phyloP scores from a whole-genome alignment of 2,329 filamentous ascomycete species.

The Talaromyces sp. region DNA sequence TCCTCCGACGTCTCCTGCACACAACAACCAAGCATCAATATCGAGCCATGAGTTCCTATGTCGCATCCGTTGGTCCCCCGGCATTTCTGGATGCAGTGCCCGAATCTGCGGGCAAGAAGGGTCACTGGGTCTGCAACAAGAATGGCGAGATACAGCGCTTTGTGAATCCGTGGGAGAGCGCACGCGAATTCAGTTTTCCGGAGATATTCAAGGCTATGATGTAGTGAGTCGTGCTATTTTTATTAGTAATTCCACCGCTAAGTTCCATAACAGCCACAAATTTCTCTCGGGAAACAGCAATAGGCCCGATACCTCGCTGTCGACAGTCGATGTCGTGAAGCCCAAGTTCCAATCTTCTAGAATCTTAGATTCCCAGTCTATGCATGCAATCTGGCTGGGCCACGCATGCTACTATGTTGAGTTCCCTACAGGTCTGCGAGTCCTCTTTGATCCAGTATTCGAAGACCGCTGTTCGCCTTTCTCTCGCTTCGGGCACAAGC shows the following conservation, averaged over 20 bases:
- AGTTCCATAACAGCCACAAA: conserved; percentile 11
- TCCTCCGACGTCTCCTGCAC: not conserved
- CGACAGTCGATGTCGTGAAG: conserved; percentile 17
- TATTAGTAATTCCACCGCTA: not conserved
- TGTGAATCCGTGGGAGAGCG: conserved; percentile 18
- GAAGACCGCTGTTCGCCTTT: conserved; percentile 75
- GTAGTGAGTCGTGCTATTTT: conserved; percentile 8
- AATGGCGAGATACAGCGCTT: conserved; percentile 12
- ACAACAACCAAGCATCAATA: not conserved
- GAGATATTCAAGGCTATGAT: conserved; percentile 18
- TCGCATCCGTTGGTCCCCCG: not conserved
- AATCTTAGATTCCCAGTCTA: conserved; percentile 9
- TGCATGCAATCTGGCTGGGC: conserved; percentile 79
- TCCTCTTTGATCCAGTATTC: conserved; percentile 86
- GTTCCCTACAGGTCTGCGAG: conserved; percentile 73
- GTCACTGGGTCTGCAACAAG: conserved; percentile 15
- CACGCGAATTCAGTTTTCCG: conserved; percentile 14
- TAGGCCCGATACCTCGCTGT: conserved; percentile 18
- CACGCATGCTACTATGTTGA: conserved; percentile 87
- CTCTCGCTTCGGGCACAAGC: conserved; percentile 40
- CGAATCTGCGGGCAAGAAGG: conserved; percentile 15
- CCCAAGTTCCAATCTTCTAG: conserved; percentile 19
- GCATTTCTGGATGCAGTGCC: conserved; percentile 1
- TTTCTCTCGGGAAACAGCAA: conserved; percentile 19
- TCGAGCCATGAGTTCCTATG: not conserved